phyloP scores from a whole-genome alignment of 2,329 filamentous ascomycete species.

The Phaeosphaeria sp. region DNA sequence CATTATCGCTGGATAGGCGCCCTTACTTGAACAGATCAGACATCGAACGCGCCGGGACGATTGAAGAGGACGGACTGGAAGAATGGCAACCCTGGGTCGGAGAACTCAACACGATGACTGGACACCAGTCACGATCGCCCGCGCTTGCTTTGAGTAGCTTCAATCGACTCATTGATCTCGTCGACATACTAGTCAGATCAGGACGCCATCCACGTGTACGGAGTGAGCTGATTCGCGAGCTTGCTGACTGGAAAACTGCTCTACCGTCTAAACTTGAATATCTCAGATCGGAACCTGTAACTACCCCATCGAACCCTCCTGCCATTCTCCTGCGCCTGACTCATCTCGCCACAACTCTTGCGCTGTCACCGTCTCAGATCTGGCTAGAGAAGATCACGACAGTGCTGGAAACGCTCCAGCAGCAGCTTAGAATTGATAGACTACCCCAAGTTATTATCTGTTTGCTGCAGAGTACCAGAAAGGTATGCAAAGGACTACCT shows the following conservation, averaged over 20 bases:
- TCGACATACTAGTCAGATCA: slow-evolving; percentile 28
- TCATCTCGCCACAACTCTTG: slow-evolving; percentile 28
- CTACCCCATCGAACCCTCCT: slow-evolving; percentile 30
- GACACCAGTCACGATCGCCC: slow-evolving; percentile 24
- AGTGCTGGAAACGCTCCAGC: slow-evolving; percentile 25
- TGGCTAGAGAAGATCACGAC: slow-evolving; percentile 26
- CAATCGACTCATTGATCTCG: slow-evolving; percentile 55
- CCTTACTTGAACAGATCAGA: slow-evolving; percentile 59
- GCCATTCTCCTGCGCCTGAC: slow-evolving; percentile 36
- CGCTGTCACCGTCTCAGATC: slow-evolving; percentile 26
- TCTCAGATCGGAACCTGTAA: slow-evolving; percentile 21
- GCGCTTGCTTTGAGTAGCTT: slow-evolving; percentile 59
- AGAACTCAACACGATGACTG: slow-evolving; percentile 46
- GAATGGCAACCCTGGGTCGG: slow-evolving; percentile 77
- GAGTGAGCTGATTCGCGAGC: slow-evolving; percentile 35
- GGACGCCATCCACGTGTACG: slow-evolving; percentile 19
- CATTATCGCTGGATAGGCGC: slow-evolving; percentile 56
- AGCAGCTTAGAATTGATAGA: slow-evolving; percentile 28
- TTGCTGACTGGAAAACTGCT: slow-evolving; percentile 47
- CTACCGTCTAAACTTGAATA: slow-evolving; percentile 32
- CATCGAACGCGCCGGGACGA: slow-evolving; percentile 52
- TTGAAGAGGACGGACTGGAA: slow-evolving; percentile 71
- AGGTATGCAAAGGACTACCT: slow-evolving; percentile 10
- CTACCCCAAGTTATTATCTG: slow-evolving; percentile 33
- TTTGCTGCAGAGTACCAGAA: slow-evolving; percentile 26